phyloP scores from a whole-genome alignment of 2,329 filamentous ascomycete genomes.

The Fusarium pseudocircinatum region DNA sequence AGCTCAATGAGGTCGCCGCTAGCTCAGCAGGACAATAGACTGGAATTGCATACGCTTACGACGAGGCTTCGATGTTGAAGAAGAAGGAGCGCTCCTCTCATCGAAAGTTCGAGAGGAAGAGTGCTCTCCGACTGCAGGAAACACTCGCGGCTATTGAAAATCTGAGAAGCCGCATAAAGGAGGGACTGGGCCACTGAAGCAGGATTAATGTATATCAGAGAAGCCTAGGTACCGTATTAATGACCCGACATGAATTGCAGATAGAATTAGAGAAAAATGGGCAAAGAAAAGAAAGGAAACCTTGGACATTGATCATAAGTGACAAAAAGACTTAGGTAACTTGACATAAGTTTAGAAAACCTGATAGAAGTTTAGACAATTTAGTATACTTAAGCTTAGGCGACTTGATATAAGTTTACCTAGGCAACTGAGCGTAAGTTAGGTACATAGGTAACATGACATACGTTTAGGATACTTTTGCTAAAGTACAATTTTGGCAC shows the following conservation, averaged over 20 bases:
- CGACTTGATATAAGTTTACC: too few relatives aligned
- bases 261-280: slow-evolving; percentile 34
- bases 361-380: neutral
- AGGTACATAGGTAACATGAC: neutral
- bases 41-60: neutral
- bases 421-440: too few relatives aligned
- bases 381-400: neutral
- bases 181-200: neutral
- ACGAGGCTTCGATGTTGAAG: neutral
- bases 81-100: slow-evolving; percentile 6
- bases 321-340: neutral
- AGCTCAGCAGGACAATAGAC: slow-evolving; percentile 47
- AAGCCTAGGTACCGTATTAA: slow-evolving; percentile 24
- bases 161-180: neutral
- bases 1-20: slow-evolving; percentile 64
- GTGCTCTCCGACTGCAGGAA: neutral
- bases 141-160: neutral
- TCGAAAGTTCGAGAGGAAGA: slow-evolving; percentile 12
- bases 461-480: neutral
- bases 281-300: neutral
- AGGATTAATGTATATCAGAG: neutral
- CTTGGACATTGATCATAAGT: neutral
- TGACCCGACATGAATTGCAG: slow-evolving; percentile 29
- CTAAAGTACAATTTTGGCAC: neutral
- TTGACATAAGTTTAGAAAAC: neutral